phyloP scores from a whole-genome alignment of 108 stramenopile genomes.

The Discostella pseudostelligera region DNA sequence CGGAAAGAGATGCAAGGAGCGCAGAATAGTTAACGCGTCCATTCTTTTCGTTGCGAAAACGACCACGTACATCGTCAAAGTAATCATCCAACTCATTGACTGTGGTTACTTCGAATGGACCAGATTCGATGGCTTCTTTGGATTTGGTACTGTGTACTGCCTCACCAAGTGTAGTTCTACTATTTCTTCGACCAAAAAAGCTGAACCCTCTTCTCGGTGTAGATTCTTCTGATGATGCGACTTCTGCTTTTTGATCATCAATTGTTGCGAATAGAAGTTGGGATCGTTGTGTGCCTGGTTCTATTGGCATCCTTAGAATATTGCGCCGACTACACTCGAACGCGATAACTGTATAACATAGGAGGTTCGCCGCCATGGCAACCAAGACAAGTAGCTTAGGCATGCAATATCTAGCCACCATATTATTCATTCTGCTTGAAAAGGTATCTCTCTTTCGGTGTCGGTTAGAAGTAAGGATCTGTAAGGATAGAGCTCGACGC shows the following conservation, averaged over 20 bases:
- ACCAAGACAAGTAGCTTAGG: background rate
- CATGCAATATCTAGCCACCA: background rate
- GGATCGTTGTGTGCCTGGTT: too few species aligned
- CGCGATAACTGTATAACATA: background rate
- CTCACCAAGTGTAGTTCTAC: background rate
- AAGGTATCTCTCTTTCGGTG: too few species aligned
- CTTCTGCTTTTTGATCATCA: background rate
- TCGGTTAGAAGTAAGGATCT: too few species aligned
- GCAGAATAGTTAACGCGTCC: conserved; percentile 54
- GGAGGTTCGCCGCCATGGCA: background rate
- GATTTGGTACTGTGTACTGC: conserved; percentile 8
- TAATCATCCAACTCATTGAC: conserved; percentile 48
- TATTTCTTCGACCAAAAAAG: too few species aligned
- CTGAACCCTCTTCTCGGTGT: conserved; percentile 9
- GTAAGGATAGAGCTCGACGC: too few species aligned
- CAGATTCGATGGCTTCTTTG: conserved; percentile 4
- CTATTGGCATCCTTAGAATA: background rate
- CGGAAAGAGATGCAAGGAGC: conserved; percentile 55
- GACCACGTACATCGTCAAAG: conserved; percentile 44
- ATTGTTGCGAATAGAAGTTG: background rate
- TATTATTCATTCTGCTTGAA: background rate
- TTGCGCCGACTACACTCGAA: background rate
- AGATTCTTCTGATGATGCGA: background rate
- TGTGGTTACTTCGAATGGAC: conserved; percentile 36
- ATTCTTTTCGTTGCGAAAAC: conserved; percentile 48